Evolutionary conservation across 108 stramenopile species (phyloP).

Genomic region (Skeletonema tropicum): DNA sequence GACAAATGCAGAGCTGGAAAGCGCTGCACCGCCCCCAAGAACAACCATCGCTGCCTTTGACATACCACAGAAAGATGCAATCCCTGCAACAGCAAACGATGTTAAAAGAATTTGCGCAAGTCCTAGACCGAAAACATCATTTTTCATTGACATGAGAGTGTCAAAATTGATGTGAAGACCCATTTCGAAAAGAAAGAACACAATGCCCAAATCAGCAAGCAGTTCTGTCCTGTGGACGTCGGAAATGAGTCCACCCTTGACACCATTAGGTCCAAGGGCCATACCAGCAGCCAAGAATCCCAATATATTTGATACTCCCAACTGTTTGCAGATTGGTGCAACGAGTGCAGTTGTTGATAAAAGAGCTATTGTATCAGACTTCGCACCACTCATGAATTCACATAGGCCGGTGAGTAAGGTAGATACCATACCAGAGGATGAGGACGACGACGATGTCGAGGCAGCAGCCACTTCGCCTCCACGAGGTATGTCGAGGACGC

Average conservation of each 20-base stretch:
- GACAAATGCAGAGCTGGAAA: constrained; percentile 94
- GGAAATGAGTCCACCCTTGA: constrained; percentile 61
- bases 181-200: constrained; percentile 97
- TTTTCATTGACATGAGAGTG: constrained; percentile 82
- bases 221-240: constrained; percentile 81
- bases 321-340: constrained; percentile 81
- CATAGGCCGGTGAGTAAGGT: constrained; percentile 44
- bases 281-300: constrained; percentile 88
- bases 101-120: constrained; percentile 84
- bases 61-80: constrained; percentile 59
- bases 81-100: constrained; percentile 62
- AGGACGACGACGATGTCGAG: constrained; percentile 7
- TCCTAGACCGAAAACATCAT: constrained; percentile 93
- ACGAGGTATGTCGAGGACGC: constrained; percentile 26
- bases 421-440: constrained; percentile 25
- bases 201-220: constrained; percentile 94
- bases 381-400: constrained; percentile 74
- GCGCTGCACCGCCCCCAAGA: constrained; percentile 89
- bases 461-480: constrained; percentile 28
- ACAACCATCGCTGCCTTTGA: constrained; percentile 74
- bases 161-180: constrained; percentile 91
- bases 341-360: constrained; percentile 85
- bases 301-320: constrained; percentile 87
- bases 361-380: constrained; percentile 82
- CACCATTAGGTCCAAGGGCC: constrained; percentile 84